Base-by-base conservation (phyloP, 2,329 filamentous ascomycete genomes). In the Aspergillus viridinutans region DNA sequence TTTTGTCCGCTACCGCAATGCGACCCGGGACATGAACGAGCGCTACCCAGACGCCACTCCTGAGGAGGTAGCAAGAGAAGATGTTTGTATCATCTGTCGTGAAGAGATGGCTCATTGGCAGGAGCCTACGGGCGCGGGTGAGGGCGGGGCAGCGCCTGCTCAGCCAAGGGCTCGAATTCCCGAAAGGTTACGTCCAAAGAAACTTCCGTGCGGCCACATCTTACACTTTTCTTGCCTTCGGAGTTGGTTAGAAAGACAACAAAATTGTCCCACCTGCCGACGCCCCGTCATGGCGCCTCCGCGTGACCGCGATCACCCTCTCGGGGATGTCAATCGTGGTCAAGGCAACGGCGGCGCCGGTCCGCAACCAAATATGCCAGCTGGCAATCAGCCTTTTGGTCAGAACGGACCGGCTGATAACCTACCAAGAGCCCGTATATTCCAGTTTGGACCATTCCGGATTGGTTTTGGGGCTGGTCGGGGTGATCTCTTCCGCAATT, bases 71-170 rank as follows among this genome's bases (percentile, higher is more conserved):
- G 80, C 81, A 28, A 83, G 90, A 50, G 93, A 97, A 71, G 91
- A 95, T 67, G 95, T 94, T 2, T 99, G 94, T 74, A 99, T 99
- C 65, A 96, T 99, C 55, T 99, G 94, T 74, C 86, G 94, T 59
- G 94, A 99, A 72, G 90, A 95, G 62, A 99, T 99, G 94, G 85
- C 85, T 35, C 86, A 88, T 1, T 96, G 91, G 90, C 80, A 78
- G 35, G 81, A 81, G 54, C 78, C 80, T 42, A 73, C 71, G 42
- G 73, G 70, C 48, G 75, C 76, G 47, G 75, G 70, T 50, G 62
- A 61, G 25, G 69, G 43, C 12, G 21, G 43, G 23, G 43, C 43
- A 23, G 43, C 43, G 4, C 43, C 69, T 54, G 66, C 64, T n/a
- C 67, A 63, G n/a, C 64, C 66, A 50, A 58, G 64, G 49, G 64